Conservation (phyloP, 345 rosid species). For the Euclidium syriacum region DNA sequence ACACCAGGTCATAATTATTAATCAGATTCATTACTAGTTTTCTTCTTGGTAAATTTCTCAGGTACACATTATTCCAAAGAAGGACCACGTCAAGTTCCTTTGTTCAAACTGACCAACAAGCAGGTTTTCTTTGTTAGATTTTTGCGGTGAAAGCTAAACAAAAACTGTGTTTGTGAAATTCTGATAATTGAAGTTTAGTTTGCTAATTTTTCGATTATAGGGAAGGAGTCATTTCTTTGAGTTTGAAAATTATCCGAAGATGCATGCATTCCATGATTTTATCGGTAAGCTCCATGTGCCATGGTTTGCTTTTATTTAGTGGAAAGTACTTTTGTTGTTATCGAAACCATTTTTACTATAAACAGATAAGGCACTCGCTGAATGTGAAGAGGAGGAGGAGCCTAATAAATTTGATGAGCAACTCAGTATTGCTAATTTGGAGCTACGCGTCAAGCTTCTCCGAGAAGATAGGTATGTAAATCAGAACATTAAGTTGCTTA, state of each 20-base stretch:
- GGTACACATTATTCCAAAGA: slow-evolving; percentile 74
- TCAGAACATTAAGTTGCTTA: neutral
- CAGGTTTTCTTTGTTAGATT: slow-evolving; percentile 47
- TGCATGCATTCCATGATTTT: slow-evolving; percentile 68
- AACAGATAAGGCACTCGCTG: slow-evolving; percentile 65
- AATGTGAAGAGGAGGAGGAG: slow-evolving; percentile 52
- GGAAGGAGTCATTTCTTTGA: slow-evolving; percentile 75
- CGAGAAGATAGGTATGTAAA: slow-evolving; percentile 56
- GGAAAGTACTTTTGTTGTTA: neutral
- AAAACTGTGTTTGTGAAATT: neutral
- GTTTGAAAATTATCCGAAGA: slow-evolving; percentile 74
- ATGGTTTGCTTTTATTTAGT: slow-evolving; percentile 5
- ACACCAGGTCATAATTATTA: neutral
- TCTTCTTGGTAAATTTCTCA: slow-evolving; percentile 22
- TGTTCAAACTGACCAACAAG: slow-evolving; percentile 72
- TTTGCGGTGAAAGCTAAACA: neutral
- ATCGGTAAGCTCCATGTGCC: slow-evolving; percentile 49
- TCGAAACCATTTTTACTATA: slow-evolving; percentile 3
- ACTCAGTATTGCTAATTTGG: slow-evolving; percentile 60
- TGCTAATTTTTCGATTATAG: slow-evolving; percentile 35
- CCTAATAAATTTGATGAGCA: slow-evolving; percentile 62
- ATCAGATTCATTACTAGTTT: neutral
- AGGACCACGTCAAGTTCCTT: slow-evolving; percentile 75
- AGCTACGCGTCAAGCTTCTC: slow-evolving; percentile 69
- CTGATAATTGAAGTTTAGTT: slow-evolving; percentile 15